phyloP scores from a whole-genome alignment of 768 basidiomycete species.

The Boletus subparvulus region DNA sequence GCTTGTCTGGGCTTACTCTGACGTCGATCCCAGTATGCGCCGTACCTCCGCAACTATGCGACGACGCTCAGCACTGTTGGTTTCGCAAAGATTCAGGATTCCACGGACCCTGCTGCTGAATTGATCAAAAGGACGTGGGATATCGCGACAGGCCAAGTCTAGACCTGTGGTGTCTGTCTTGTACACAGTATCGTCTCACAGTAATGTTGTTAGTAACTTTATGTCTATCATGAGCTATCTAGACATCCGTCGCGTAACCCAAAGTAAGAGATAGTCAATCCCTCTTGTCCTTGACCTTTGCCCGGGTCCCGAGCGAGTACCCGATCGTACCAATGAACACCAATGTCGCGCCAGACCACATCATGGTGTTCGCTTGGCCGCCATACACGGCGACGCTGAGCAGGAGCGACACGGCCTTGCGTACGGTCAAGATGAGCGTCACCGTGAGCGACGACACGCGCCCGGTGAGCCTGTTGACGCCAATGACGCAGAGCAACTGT shows the following conservation, averaged over 20 bases:
- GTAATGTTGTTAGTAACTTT: conserved; percentile 14
- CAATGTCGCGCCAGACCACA: conserved; percentile 69
- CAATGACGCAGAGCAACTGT: conserved; percentile 80
- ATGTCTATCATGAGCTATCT: conserved; percentile 18
- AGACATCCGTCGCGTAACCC: background rate
- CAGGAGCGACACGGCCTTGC: conserved; percentile 75
- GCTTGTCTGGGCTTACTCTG: background rate
- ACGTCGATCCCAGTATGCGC: conserved; percentile 57
- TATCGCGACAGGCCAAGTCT: conserved; percentile 57
- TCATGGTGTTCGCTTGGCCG: conserved; percentile 39
- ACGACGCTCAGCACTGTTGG: conserved; percentile 70
- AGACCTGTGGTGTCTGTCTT: background rate
- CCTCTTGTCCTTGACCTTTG: conserved; percentile 24
- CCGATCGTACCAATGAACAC: conserved; percentile 71
- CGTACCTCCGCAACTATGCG: conserved; percentile 72
- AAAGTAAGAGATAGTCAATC: conserved; percentile 22
- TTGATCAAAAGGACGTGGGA: conserved; percentile 71
- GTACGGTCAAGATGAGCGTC: conserved; percentile 75
- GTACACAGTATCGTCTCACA: background rate
- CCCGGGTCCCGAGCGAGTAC: conserved; percentile 47
- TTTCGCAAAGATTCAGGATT: conserved; percentile 60
- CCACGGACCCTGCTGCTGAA: conserved; percentile 53
- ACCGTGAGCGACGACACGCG: conserved; percentile 74
- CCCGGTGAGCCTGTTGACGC: conserved; percentile 83
- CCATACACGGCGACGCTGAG: conserved; percentile 62